Evolutionary conservation across 2,329 filamentous ascomycete genomes (phyloP), one percentile per base, ranked within the genome.

Genomic region (Tolypocladium ophioglossoides): DNA sequence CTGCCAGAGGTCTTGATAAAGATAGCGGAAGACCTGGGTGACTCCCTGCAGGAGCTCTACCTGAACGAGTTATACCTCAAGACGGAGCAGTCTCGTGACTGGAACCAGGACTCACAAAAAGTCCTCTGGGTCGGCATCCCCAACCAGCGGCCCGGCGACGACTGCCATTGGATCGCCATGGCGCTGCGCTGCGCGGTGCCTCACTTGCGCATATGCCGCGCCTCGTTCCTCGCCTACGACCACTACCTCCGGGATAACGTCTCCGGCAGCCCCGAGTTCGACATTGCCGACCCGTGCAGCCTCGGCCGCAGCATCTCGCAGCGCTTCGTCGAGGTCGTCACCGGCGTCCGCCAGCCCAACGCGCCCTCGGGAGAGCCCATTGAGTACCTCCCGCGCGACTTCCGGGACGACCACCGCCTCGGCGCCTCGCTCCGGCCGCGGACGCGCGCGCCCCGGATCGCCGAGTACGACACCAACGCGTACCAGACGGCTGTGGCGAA

Each of bases 61-160:
- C 65, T 78, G 1, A 74, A 73, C 55, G 68, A 74, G 50, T 70
- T 77, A 14, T 75, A 72, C 54, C 67, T 77, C 47, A 75, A 76
- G 62, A 68, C 66, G 9, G 64, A 70, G 39, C 70, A 73, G 54
- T 64, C 64, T n/a, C 53, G 57, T 41, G 59, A 67, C 39, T 65
- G 63, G 55, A 69, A 72, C 53, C 57, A 64, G 18, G 65, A 70
- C 52, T 62, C 63, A 2, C 63, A 63, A 51, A 66, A 69, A 55
- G 62, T 68, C 7, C 67, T 77, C 22, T 78, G 75, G 75, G 63
- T 77, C 49, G 75, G 75, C 16, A 50, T 75, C 11, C 74, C 74
- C 8, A 76, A 76, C 55, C 61, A 67, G 38, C 66, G 68, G 0
- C 74, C 74, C 0, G 57, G 57, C 4, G 61, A 64, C 16, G 64